phyloP scores from a whole-genome alignment of 1,139 yeast genomes.

The Sugiyamaella japonica region DNA sequence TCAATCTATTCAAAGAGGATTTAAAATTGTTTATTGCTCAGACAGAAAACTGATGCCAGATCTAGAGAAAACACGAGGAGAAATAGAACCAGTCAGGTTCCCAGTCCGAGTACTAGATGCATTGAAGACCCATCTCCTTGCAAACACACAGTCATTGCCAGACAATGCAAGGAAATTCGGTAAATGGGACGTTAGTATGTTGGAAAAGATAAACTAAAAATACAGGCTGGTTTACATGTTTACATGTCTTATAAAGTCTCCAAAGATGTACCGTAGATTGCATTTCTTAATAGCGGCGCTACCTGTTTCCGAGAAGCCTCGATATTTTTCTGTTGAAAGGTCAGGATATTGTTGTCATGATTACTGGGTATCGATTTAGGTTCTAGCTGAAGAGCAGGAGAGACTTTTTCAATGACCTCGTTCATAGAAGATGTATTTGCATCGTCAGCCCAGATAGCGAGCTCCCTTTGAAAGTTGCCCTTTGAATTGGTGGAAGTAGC shows the following conservation, averaged over 20 bases:
- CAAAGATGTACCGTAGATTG: conserved; percentile 29
- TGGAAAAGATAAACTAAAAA: conserved; percentile 24
- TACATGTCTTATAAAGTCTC: conserved; percentile 15
- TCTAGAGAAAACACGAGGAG: conserved; percentile 40
- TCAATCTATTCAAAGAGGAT: conserved; percentile 34
- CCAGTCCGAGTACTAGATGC: conserved; percentile 37
- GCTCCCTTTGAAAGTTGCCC: conserved; percentile 56
- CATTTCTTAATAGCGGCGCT: conserved; percentile 53
- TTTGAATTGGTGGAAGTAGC: conserved; percentile 55
- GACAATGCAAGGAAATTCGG: conserved; percentile 36
- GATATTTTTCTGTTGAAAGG: conserved; percentile 55
- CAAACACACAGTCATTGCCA: conserved; percentile 42
- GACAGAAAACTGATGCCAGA: conserved; percentile 30
- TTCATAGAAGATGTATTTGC: conserved; percentile 30
- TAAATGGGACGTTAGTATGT: conserved; percentile 39
- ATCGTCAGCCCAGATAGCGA: conserved; percentile 44
- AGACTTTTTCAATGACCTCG: conserved; percentile 34
- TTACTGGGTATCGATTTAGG: conserved; percentile 8
- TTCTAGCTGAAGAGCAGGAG: neutral
- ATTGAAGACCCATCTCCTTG: conserved; percentile 38
- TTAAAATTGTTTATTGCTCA: conserved; percentile 48
- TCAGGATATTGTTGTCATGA: neutral
- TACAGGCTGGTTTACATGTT: too few relatives aligned
- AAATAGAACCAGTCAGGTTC: conserved; percentile 43
- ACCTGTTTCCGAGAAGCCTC: conserved; percentile 81